A percentile compares a stretch with the other conserved stretches of the same genome.
Evolutionary conservation across 1,139 yeast genomes (phyloP).

Genomic region (Suhomyces choctaworum): DNA sequence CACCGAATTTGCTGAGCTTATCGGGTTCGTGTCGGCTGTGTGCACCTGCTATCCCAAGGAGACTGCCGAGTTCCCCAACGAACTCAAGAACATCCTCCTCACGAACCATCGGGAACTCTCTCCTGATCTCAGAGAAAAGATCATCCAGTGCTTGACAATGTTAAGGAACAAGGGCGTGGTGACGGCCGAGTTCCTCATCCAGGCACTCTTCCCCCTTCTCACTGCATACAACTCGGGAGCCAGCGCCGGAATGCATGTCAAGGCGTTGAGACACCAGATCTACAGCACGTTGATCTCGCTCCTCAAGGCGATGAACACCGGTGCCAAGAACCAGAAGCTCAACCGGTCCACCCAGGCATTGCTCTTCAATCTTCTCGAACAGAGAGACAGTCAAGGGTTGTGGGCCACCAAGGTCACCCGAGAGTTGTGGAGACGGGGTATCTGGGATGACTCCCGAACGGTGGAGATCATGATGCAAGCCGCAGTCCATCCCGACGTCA

Average conservation of each 20-base stretch:
- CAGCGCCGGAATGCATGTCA: conserved; percentile 68
- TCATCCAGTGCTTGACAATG: conserved; percentile 86
- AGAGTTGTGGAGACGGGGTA: conserved; percentile 95
- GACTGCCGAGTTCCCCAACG: conserved; percentile 80
- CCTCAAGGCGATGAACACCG: conserved; percentile 79
- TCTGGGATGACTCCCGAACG: conserved; percentile 96
- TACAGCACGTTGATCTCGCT: conserved; percentile 76
- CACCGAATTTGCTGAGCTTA: conserved; percentile 75
- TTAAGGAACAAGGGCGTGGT: conserved; percentile 85
- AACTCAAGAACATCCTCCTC: conserved; percentile 63
- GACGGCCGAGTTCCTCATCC: conserved; percentile 75
- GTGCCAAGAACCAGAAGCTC: conserved; percentile 81
- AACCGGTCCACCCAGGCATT: conserved; percentile 90
- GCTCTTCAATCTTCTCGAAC: conserved; percentile 79
- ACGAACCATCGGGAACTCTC: conserved; percentile 79
- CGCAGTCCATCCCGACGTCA: conserved; percentile 80
- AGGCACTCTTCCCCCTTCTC: conserved; percentile 83
- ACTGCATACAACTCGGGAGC: conserved; percentile 47
- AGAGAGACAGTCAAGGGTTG: conserved; percentile 76
- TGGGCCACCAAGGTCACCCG: conserved; percentile 97
- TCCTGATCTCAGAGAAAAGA: conserved; percentile 87
- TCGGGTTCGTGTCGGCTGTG: conserved; percentile 91
- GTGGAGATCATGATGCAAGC: conserved; percentile 98
- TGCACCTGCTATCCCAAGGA: conserved; percentile 88
- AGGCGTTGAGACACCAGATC: conserved; percentile 78